Percentiles rank a stretch among this genome's conserved stretches.
These are phyloP conservation scores for Claviceps citrina DNA, from an alignment of 2,329 filamentous ascomycete genomes.

Conservation along the genomic window DNA sequence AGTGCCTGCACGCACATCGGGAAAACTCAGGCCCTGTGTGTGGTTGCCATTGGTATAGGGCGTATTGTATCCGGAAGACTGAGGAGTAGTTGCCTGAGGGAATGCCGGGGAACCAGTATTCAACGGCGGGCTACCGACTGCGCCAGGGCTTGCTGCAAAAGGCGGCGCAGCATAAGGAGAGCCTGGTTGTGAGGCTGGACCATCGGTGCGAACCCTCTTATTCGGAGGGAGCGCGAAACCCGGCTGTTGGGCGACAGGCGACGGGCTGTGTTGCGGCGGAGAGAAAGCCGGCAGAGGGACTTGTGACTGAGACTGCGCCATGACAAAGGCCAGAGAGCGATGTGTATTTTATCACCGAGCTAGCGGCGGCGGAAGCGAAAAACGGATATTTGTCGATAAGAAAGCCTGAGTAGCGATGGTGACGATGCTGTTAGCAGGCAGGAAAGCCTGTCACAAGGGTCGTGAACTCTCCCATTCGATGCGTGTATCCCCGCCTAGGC, in stretches of 20 bases:
- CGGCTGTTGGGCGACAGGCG: conserved; percentile 41
- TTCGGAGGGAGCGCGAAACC: conserved; percentile 47
- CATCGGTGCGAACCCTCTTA: conserved; percentile 48
- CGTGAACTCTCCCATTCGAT: conserved; percentile 32
- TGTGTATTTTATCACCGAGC: conserved; percentile 2
- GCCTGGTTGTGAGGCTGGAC: conserved; percentile 49
- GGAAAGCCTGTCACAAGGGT: conserved; percentile 32
- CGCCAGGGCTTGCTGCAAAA: conserved; percentile 31
- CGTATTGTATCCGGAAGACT: conserved; percentile 19
- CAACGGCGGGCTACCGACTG: conserved; percentile 25
- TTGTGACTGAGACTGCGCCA: conserved; percentile 45
- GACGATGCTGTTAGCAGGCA: conserved; percentile 25
- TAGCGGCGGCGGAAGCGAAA: conserved; percentile 6
- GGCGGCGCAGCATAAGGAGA: conserved; percentile 44
- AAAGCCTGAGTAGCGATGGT: conserved; percentile 2
- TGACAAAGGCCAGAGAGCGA: conserved; percentile 12
- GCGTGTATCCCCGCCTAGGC: conserved; percentile 10
- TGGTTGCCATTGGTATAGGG: conserved; percentile 25
- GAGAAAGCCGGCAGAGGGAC: conserved; percentile 42
- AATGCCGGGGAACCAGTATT: conserved; percentile 22
- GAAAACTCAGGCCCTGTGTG: conserved; percentile 20
- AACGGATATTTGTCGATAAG: not conserved
- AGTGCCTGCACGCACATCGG: conserved; percentile 18
- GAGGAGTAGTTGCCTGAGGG: conserved; percentile 18
- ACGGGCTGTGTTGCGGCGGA: conserved; percentile 45